A percentile compares a stretch with the other conserved stretches of the same genome.
Conservation (phyloP, 2,329 filamentous ascomycete genomes). For the Chaetothyriales sp. region DNA sequence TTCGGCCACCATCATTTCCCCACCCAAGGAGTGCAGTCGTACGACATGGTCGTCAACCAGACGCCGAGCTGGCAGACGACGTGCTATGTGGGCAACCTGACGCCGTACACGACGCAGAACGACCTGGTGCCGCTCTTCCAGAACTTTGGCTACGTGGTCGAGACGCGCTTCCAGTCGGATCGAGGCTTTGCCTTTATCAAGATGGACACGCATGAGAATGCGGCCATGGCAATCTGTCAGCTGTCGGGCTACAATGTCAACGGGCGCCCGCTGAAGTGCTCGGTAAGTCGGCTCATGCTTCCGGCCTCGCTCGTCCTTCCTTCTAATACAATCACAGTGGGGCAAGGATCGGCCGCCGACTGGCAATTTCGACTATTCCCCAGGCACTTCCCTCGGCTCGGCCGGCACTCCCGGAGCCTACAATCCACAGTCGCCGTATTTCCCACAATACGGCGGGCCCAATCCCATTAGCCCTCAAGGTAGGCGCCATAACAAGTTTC, state of each 20-base stretch:
- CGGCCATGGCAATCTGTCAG: slow-evolving; percentile 95
- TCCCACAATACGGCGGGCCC: slow-evolving; percentile 82
- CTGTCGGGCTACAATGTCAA: slow-evolving; percentile 97
- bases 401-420: slow-evolving; percentile 54
- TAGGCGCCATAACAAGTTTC: background rate
- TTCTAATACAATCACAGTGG: slow-evolving; percentile 52
- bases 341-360: slow-evolving; percentile 95
- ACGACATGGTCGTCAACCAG: slow-evolving; percentile 90
- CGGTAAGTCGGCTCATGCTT: slow-evolving; percentile 51
- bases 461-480: slow-evolving; percentile 34
- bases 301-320: slow-evolving; percentile 11
- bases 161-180: slow-evolving; percentile 95
- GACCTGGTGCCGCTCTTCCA: slow-evolving; percentile 97
- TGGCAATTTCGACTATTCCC: slow-evolving; percentile 66
- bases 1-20: slow-evolving; percentile 97
- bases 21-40: slow-evolving; percentile 90
- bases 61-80: slow-evolving; percentile 98
- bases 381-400: slow-evolving; percentile 60
- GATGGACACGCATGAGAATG: slow-evolving; percentile 97
- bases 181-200: slow-evolving; percentile 98
- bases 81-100: slow-evolving; percentile 93
- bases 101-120: slow-evolving; percentile 91
- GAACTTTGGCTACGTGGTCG: slow-evolving; percentile 94
- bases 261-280: slow-evolving; percentile 92
- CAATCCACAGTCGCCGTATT: slow-evolving; percentile 68